Base-by-base conservation (phyloP, 306 rosid genomes). In the Castanopsis chinensis region DNA sequence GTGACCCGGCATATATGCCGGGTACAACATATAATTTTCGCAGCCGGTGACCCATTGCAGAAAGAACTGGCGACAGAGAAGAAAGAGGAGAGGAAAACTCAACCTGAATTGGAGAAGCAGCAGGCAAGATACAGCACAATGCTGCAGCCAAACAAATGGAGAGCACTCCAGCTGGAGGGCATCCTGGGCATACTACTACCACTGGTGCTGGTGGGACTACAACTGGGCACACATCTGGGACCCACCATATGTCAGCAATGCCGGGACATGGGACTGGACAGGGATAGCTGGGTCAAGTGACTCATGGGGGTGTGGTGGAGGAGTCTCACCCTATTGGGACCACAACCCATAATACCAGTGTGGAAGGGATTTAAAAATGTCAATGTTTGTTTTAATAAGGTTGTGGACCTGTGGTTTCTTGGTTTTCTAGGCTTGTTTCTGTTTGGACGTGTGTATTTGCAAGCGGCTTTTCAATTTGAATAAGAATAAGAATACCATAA, bases 81-180 rank as follows among this genome's bases (percentile, higher is more conserved):
- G 81, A 91, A 91, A 70, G 82, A 85, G 2, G 83, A 60, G 56
- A 87, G 58, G 80, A 80, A 83, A 19, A 37, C 54, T 2, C 83
- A 85, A 14, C 97, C 94, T 0, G 92, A 91, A 89, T 73, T 80
- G 15, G 68, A 85, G 14, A 92, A 92, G 70, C 85, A 23, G 18
- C 84, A 70, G 80, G 97, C 86, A 5, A 85, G 79, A 37, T 25
- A 25, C 53, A 74, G 49, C 82, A 89, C 18, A 88, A 90, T 77
- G 87, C 89, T 0, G 90, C 78, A 0, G 81, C 51, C n/a, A 85
- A 75, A 21, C 78, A 52, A 8, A 77, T 76, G 0, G 77, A 72
- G 0, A 2, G 28, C 0, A 33, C 7, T 33, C 7, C 7, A 33
- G 65, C 30, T 13, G 81, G 49, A 64, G 73, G 11, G 17, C 21